Evolutionary conservation across 306 rosid genomes (phyloP), one percentile per base, ranked within the genome.

Genomic region (Acmispon strigosus): DNA sequence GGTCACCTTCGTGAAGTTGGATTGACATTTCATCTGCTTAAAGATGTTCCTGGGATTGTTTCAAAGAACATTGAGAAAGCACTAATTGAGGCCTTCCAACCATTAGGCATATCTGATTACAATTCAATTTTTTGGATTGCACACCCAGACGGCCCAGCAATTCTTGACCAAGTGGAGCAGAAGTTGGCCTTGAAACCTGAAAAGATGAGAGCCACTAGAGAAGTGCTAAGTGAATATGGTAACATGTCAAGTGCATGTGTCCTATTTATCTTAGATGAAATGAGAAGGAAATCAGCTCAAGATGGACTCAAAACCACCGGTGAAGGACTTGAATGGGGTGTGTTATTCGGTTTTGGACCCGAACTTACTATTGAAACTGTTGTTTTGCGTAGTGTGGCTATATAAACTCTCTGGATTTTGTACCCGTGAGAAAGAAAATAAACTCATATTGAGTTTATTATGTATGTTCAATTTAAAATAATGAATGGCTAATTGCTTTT

Each of bases 171-270:
- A 5, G 74, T 78, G 9, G 82, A 78, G 9, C 7, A 17, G 2
- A 78, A 78, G 58, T 48, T 78, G 10, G 48, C 5, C 8, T 37
- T 78, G 0, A 78, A 78, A 2, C 74, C 74, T 1, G 78, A 78
- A 17, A 78, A 78, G 43, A 72, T 78, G 82, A 78, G 7, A 4
- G 82, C 78, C 1, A 78, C 78, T 1, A 79, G 91, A 1, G 80
- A 90, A 0, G 77, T 90, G 13, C 82, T 88, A 0, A 82, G 88
- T 8, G 94, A 88, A 7, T 90, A 74, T 12, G 96, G 94, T 1
- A 90, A 90, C 75, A 88, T 88, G 96, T 82, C 94, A 4, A 88
- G 96, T 44, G 96, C 96, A 1, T 90, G 94, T 63, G 96, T 90
- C 7, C 19, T 88, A 12, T 90, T 90, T 52, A 86, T 90, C 42